These are phyloP conservation scores for Styphnolobium japonicum DNA, from an alignment of 306 rosid genomes.

Conservation along the genomic window DNA sequence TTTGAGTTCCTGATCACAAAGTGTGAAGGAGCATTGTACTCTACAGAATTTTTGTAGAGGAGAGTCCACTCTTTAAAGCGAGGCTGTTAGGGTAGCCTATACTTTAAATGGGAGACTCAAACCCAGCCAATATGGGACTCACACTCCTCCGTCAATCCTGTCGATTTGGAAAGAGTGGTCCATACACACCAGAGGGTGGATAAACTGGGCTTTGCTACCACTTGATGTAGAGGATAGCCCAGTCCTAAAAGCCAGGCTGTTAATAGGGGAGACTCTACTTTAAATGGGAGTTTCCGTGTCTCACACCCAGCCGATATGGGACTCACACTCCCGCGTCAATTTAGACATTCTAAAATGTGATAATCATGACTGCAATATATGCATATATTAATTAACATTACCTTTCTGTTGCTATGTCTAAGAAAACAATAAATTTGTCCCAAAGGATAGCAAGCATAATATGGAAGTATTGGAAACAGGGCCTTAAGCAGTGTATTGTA, in stretches of 20 bases:
- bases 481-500: background rate
- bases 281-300: background rate
- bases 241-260: background rate
- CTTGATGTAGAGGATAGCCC: background rate
- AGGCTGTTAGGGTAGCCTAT: background rate
- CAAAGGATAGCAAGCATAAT: background rate
- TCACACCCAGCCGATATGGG: no score
- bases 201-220: background rate
- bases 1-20: background rate
- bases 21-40: background rate
- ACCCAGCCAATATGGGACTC: background rate
- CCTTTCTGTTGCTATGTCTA: no score
- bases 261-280: background rate
- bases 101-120: background rate
- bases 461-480: background rate
- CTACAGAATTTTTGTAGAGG: background rate
- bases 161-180: background rate
- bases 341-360: background rate
- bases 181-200: background rate
- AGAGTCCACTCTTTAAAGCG: background rate
- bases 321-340: background rate
- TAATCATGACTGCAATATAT: background rate
- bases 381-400: no score
- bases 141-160: background rate
- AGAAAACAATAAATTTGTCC: no score